phyloP scores from a whole-genome alignment of 306 rosid species.

The Boehmeria nivea region DNA sequence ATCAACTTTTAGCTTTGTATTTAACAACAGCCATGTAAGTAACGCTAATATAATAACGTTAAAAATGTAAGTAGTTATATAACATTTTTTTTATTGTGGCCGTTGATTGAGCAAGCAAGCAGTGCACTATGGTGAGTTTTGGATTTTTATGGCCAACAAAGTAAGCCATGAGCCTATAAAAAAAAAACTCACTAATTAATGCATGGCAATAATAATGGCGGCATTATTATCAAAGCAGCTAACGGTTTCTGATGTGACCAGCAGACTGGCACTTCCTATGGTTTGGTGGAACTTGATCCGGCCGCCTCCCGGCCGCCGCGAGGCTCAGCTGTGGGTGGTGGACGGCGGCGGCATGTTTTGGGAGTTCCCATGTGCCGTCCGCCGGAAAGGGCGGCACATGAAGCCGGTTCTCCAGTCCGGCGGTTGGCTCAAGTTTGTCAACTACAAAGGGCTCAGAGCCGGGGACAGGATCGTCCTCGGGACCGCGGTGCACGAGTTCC shows the following conservation, averaged over 20 bases:
- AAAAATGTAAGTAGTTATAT: too few relatives aligned
- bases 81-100: too few relatives aligned
- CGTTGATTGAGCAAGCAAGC: too few relatives aligned
- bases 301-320: background rate
- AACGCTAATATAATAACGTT: too few relatives aligned
- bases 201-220: background rate
- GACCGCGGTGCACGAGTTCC: background rate
- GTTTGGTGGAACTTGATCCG: background rate
- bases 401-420: background rate
- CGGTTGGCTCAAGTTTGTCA: background rate
- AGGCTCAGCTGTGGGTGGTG: background rate
- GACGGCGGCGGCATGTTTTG: background rate
- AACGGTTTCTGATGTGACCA: background rate
- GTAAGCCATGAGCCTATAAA: too few relatives aligned
- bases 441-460: background rate
- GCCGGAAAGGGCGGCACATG: background rate
- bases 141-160: too few relatives aligned
- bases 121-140: too few relatives aligned
- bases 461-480: background rate
- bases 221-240: too few relatives aligned
- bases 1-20: too few relatives aligned
- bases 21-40: too few relatives aligned
- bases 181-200: too few relatives aligned
- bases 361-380: conserved; percentile 1
- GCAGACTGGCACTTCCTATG: background rate